Percentiles rank a stretch among this genome's conserved stretches.
Evolutionary conservation across 2,329 filamentous ascomycete genomes (phyloP).

Genomic region (Verticillium klebahnii): DNA sequence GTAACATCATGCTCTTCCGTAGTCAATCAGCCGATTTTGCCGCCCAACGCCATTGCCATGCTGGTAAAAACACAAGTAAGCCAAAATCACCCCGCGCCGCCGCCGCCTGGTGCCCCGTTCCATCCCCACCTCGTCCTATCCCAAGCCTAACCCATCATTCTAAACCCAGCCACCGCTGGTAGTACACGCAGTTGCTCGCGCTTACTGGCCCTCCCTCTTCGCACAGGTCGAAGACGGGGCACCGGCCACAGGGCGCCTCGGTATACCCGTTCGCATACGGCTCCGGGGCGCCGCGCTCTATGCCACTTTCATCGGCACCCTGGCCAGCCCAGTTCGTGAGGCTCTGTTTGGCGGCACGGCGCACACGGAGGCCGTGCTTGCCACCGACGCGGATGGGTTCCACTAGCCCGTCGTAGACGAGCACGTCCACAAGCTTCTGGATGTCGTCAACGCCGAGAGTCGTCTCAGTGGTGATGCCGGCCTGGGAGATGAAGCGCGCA

Average conservation of each 20-base stretch:
- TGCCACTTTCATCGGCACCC: slow-evolving; percentile 23
- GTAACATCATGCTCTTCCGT: neutral
- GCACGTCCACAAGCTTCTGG: slow-evolving; percentile 78
- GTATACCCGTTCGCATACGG: slow-evolving; percentile 67
- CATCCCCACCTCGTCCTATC: neutral
- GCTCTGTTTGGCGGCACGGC: slow-evolving; percentile 42
- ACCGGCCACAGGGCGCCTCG: slow-evolving; percentile 84
- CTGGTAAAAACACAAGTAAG: neutral
- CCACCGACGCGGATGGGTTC: slow-evolving; percentile 55
- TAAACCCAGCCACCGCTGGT: slow-evolving; percentile 71
- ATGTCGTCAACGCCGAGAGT: slow-evolving; percentile 71
- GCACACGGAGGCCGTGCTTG: slow-evolving; percentile 48
- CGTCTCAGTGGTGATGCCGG: slow-evolving; percentile 67
- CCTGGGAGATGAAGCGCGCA: slow-evolving; percentile 65
- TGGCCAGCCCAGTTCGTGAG: slow-evolving; percentile 30
- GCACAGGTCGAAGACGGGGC: slow-evolving; percentile 90
- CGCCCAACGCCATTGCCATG: slow-evolving; percentile 1
- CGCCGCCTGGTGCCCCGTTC: neutral
- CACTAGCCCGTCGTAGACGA: slow-evolving; percentile 82
- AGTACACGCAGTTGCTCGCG: slow-evolving; percentile 87
- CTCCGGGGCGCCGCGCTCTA: slow-evolving; percentile 32
- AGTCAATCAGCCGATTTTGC: neutral
- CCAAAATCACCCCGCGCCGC: neutral
- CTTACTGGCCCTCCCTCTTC: slow-evolving; percentile 87
- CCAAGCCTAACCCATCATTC: slow-evolving; percentile 21